These are phyloP conservation scores for Russula dissimulans DNA, from an alignment of 768 basidiomycete species.

Conservation along the genomic window DNA sequence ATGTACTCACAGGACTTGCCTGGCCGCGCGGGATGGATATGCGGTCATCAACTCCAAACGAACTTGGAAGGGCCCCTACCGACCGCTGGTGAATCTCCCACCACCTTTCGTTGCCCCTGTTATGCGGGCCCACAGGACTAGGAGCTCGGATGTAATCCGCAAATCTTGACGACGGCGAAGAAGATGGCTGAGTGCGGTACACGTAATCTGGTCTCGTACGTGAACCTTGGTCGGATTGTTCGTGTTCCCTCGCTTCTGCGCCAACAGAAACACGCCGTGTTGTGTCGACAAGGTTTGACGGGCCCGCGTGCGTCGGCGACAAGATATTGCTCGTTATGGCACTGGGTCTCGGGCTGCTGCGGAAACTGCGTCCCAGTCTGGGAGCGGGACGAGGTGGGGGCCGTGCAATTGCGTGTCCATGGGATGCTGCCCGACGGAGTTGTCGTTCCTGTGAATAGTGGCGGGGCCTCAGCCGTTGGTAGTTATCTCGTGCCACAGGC, in stretches of 20 bases:
- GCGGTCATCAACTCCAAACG: not conserved
- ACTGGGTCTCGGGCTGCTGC: not conserved
- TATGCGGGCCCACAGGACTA: too few relatives aligned
- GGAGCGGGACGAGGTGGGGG: not conserved
- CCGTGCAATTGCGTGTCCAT: too few relatives aligned
- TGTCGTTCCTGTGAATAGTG: not conserved
- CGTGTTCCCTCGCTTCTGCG: not conserved
- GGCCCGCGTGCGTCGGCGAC: not conserved
- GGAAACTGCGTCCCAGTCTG: not conserved
- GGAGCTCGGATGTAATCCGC: not conserved
- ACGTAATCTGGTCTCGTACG: not conserved
- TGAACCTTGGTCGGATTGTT: not conserved
- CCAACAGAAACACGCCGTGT: not conserved
- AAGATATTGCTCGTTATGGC: too few relatives aligned
- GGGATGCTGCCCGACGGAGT: not conserved
- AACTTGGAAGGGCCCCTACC: not conserved
- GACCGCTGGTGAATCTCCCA: not conserved
- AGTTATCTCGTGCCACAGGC: not conserved
- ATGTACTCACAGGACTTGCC: not conserved
- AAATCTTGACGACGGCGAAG: not conserved
- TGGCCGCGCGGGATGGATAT: not conserved
- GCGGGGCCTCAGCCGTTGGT: not conserved
- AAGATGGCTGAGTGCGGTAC: not conserved
- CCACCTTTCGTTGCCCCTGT: too few relatives aligned
- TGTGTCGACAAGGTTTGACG: not conserved